Percentiles rank a stretch among this genome's conserved stretches.
Evolutionary conservation across 306 rosid species (phyloP).

Genomic region (Trichosanthes cucumerina): DNA sequence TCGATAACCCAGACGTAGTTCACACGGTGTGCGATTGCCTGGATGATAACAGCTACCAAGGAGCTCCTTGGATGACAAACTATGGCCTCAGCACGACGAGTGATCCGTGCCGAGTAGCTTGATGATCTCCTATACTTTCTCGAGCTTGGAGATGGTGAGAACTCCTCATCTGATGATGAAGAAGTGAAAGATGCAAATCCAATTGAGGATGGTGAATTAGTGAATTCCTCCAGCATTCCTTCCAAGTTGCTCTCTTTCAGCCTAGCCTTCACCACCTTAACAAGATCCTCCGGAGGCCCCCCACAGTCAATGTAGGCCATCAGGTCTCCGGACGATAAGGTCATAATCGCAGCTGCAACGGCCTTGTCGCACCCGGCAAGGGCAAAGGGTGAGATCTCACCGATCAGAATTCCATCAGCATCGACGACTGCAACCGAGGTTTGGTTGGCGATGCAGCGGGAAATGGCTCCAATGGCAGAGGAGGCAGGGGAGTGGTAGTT

Average conservation of each 20-base stretch:
- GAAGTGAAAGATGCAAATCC: constrained; percentile 15
- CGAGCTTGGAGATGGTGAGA: constrained; percentile 21
- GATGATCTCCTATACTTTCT: constrained; percentile 51
- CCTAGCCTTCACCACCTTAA: constrained; percentile 51
- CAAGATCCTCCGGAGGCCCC: constrained; percentile 73
- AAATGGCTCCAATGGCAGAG: constrained; percentile 50
- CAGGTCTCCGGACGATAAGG: constrained; percentile 67
- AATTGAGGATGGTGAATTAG: constrained; percentile 20
- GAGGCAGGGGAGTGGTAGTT: constrained; percentile 75
- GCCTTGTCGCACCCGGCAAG: constrained; percentile 74
- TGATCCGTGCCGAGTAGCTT: constrained; percentile 77
- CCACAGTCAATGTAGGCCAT: constrained; percentile 96
- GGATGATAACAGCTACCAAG: constrained; percentile 84
- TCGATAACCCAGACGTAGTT: constrained; percentile 90
- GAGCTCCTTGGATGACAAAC: constrained; percentile 93
- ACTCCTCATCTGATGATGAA: constrained; percentile 83
- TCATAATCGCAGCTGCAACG: constrained; percentile 60
- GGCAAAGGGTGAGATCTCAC: constrained; percentile 87
- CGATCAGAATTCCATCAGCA: constrained; percentile 48
- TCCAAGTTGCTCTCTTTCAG: constrained; percentile 55
- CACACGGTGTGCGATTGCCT: constrained; percentile 91
- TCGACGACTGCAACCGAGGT: constrained; percentile 84
- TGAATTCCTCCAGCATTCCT: constrained; percentile 46
- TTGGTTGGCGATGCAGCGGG: constrained; percentile 46
- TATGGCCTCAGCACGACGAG: constrained; percentile 73